These are phyloP conservation scores for Lindgomyces ingoldianus DNA, from an alignment of 495 filamentous ascomycete genomes.

Conservation along the genomic window DNA sequence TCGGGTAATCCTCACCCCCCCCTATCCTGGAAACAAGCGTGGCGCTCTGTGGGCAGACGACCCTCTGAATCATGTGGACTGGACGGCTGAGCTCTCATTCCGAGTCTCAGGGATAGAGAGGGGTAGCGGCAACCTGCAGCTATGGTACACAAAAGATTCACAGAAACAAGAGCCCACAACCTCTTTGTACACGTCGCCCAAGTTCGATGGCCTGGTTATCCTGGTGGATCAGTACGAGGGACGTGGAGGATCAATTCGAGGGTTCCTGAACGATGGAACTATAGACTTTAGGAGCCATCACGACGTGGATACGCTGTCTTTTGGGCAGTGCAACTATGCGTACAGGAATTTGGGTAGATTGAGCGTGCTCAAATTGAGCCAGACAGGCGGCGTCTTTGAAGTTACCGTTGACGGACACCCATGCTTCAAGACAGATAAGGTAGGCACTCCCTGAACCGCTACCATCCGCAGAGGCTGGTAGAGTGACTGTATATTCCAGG, in stretches of 20 bases:
- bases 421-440: constrained; percentile 83
- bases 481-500: constrained; percentile 41
- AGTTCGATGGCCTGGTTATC: constrained; percentile 84
- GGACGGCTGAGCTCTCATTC: constrained; percentile 83
- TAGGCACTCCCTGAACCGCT: constrained; percentile 37
- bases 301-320: constrained; percentile 81
- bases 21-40: constrained; percentile 80
- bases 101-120: constrained; percentile 82
- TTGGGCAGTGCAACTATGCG: constrained; percentile 86
- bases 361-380: constrained; percentile 71
- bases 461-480: background rate
- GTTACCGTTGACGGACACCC: constrained; percentile 78
- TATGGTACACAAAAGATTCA: constrained; percentile 86
- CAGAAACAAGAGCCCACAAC: constrained; percentile 62
- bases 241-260: constrained; percentile 68
- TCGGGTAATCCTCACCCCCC: constrained; percentile 88
- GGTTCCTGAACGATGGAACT: constrained; percentile 90
- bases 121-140: constrained; percentile 83
- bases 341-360: constrained; percentile 91
- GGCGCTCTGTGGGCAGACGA: constrained; percentile 78
- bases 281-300: constrained; percentile 77
- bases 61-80: constrained; percentile 51
- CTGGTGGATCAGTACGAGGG: constrained; percentile 88
- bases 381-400: constrained; percentile 63
- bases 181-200: constrained; percentile 78